phyloP scores from a whole-genome alignment of 2,329 filamentous ascomycete species.

The Claviceps sp. region DNA sequence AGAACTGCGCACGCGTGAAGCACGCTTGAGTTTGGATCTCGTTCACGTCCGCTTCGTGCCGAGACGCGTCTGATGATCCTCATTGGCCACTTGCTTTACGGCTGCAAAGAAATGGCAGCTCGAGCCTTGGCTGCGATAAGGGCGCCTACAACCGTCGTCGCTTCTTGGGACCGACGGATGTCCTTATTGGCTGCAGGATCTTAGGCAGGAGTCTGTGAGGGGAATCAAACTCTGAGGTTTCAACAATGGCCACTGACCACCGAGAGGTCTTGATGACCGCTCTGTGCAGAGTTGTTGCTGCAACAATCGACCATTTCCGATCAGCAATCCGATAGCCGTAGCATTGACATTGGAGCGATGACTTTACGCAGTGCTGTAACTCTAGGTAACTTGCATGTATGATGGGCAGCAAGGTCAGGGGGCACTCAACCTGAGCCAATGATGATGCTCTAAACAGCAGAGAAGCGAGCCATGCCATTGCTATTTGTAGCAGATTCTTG shows the following conservation, averaged over 20 bases:
- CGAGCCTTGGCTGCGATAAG: background rate
- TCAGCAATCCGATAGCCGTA: background rate
- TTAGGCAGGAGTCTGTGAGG: background rate
- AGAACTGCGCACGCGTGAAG: background rate
- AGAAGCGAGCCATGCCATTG: background rate
- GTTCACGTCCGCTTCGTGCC: conserved; percentile 2
- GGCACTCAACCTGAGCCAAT: background rate
- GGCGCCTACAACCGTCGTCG: background rate
- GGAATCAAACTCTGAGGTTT: background rate
- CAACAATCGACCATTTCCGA: background rate
- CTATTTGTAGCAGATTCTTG: background rate
- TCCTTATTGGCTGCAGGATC: conserved; percentile 1
- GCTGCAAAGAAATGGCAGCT: background rate
- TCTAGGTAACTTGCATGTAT: background rate
- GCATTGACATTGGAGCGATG: background rate
- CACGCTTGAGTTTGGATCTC: conserved; percentile 5
- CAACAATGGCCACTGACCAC: background rate
- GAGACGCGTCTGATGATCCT: conserved; percentile 1
- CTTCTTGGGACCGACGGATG: background rate
- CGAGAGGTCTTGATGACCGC: background rate
- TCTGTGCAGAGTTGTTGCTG: background rate
- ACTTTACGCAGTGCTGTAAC: background rate
- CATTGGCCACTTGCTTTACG: conserved; percentile 1
- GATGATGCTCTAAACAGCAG: background rate
- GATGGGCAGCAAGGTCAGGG: background rate